phyloP scores from a whole-genome alignment of 371 early-diverging fungal genomes.

The Dichotomocladium elegans region DNA sequence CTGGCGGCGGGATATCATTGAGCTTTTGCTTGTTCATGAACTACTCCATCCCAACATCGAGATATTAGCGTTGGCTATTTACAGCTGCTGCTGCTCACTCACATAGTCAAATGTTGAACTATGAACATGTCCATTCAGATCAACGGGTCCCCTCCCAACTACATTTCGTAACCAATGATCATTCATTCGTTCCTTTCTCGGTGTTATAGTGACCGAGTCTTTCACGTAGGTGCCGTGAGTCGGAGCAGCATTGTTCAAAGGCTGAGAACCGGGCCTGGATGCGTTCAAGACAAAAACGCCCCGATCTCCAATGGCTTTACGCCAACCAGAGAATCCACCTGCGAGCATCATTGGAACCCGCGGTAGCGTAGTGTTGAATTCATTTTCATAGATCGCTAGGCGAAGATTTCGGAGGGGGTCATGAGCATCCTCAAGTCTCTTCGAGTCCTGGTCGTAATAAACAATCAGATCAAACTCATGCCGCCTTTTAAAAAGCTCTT shows the following conservation, averaged over 20 bases:
- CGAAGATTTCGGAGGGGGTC: constrained; percentile 35
- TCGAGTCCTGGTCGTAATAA: constrained; percentile 63
- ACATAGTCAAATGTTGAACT: constrained; percentile 38
- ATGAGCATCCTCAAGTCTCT: constrained; percentile 3
- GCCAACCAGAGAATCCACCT: constrained; percentile 82
- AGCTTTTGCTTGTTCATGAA: constrained; percentile 14
- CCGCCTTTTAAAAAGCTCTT: constrained; percentile 60
- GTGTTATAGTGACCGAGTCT: neutral
- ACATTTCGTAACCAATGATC: constrained; percentile 14
- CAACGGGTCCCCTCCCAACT: constrained; percentile 10
- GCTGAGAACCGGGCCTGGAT: constrained; percentile 7
- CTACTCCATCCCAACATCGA: neutral
- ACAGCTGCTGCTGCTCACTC: constrained; percentile 13
- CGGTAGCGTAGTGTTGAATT: constrained; percentile 45
- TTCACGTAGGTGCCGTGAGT: neutral
- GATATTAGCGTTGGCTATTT: neutral
- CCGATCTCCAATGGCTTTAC: constrained; percentile 29
- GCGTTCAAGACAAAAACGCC: no score
- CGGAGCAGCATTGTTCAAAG: neutral
- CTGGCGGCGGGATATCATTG: constrained; percentile 5
- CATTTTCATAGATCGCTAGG: constrained; percentile 57
- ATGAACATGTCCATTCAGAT: constrained; percentile 11
- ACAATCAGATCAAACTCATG: constrained; percentile 72
- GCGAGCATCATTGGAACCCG: constrained; percentile 62
- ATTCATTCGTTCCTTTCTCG: neutral